Percentiles rank a stretch among this genome's conserved stretches.
Conservation (phyloP, 2,329 filamentous ascomycete species). For the Monascus ruber region DNA sequence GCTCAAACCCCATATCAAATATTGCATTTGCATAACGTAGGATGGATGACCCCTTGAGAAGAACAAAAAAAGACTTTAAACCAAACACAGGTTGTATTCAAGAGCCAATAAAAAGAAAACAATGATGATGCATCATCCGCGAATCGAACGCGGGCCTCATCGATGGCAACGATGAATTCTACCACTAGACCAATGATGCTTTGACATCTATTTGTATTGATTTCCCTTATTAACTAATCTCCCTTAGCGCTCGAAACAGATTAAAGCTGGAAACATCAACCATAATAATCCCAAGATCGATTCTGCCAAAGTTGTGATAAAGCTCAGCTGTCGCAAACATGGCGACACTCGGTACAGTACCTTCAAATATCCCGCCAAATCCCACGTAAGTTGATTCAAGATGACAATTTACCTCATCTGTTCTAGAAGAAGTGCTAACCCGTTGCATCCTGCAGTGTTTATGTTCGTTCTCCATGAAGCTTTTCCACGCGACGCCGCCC, state of each 20-base stretch:
- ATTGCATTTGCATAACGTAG: background rate
- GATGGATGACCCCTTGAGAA: no score
- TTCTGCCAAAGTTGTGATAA: no score
- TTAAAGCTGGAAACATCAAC: no score
- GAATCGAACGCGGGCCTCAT: constrained; percentile 38
- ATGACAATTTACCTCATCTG: background rate
- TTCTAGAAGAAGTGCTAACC: constrained; percentile 3
- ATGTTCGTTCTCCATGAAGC: constrained; percentile 19
- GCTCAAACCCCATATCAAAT: background rate
- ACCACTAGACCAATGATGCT: constrained; percentile 35
- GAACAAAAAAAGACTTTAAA: no score
- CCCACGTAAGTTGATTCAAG: constrained; percentile 22
- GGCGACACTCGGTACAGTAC: constrained; percentile 21
- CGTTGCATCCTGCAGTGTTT: constrained; percentile 22
- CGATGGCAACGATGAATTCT: constrained; percentile 37
- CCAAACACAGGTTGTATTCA: background rate
- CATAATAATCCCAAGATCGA: no score
- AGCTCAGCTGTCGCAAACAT: constrained; percentile 18
- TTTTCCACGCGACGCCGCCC: constrained; percentile 3
- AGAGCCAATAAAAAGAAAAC: constrained; percentile 2
- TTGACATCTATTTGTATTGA: rapidly evolving
- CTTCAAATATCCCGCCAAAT: constrained; percentile 24
- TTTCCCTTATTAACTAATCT: no score
- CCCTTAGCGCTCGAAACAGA: no score
- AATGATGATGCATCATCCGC: constrained; percentile 29